phyloP scores from a whole-genome alignment of 2,329 filamentous ascomycete genomes.

The Neurospora crassa region DNA sequence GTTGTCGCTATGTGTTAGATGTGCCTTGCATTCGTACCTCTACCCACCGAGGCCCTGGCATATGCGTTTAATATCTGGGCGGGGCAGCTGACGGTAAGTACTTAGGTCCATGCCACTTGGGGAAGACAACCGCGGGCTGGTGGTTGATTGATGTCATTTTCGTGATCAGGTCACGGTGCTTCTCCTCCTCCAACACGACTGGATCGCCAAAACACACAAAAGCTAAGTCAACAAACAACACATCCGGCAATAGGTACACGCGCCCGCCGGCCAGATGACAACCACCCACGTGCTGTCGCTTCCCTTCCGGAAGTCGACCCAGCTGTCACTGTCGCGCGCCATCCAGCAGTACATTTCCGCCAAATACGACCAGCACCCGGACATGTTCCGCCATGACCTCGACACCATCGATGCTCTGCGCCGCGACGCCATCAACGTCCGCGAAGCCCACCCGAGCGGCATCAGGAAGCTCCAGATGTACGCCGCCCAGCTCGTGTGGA shows the following conservation, averaged over 20 bases:
- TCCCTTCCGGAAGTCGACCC: slow-evolving; percentile 79
- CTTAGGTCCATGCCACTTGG: neutral
- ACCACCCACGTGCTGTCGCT: slow-evolving; percentile 59
- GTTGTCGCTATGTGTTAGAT: neutral
- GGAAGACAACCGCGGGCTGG: neutral
- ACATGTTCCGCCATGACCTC: slow-evolving; percentile 86
- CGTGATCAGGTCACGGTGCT: neutral
- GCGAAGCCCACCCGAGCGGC: slow-evolving; percentile 80
- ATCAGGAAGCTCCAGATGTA: slow-evolving; percentile 84
- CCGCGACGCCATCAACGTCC: slow-evolving; percentile 76
- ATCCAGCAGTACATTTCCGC: slow-evolving; percentile 93
- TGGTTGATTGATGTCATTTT: slow-evolving; percentile 10
- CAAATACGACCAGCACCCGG: slow-evolving; percentile 98
- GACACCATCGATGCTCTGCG: slow-evolving; percentile 77
- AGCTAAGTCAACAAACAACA: slow-evolving; percentile 9
- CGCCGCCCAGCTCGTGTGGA: slow-evolving; percentile 85
- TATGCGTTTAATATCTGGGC: neutral
- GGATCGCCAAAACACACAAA: neutral
- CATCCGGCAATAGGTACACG: neutral
- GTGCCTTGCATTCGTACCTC: neutral
- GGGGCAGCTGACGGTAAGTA: neutral
- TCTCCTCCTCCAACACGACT: neutral
- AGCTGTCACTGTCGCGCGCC: slow-evolving; percentile 67
- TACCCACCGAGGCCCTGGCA: neutral
- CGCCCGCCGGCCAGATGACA: neutral